Evolutionary conservation across 225 moss, liverwort and hornwort genomes (phyloP), one percentile per base, ranked within the genome.

Genomic region (Sphagnum contortum): DNA sequence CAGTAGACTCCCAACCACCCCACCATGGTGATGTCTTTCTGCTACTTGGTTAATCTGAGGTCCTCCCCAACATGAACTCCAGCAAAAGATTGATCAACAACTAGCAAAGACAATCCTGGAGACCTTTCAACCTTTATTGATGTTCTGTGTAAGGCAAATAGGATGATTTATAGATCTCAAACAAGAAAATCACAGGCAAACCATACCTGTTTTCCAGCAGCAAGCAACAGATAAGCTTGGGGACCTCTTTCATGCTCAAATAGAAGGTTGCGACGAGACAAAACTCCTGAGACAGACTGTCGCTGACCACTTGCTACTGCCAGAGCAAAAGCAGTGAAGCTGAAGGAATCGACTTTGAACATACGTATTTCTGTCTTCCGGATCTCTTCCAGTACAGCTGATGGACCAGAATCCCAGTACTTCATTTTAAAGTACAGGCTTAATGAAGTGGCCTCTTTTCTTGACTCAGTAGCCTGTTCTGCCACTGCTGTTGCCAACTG

Each of bases 191-290:
- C 29, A 29, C 29, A 29, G 29, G 8, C 29, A 14, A 50, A 49
- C 44, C 58, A 45, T 73, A 98, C 96, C 96, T 98, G 92, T 69
- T 89, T 84, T 74, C 85, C 77, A 64, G 79, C 82, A 64, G 87
- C 80, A 66, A 82, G 74, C 63, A 98, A 70, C 12, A 82, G 73
- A 69, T 93, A 83, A 58, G 77, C 89, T 81, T 81, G 64, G 54
- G 90, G 85, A 49, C 84, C 75, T 73, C 72, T 72, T 53, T 81
- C 87, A 68, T 86, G 91, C 69, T 78, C 73, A 57, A 93, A 84
- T 5, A 81, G 66, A 55, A 82, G 67, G 65, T 69, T 69, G 71
- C 80, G 78, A 61, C 77, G 72, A 79, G 67, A 73, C 59, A 86
- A 65, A 55, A 91, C 75, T 70, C 72, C 75, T 8, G 74, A 72